A percentile compares a stretch with the other conserved stretches of the same genome.
These are phyloP conservation scores for Aspergillus aculeatinus DNA, from an alignment of 2,329 filamentous ascomycete species.

Conservation along the genomic window DNA sequence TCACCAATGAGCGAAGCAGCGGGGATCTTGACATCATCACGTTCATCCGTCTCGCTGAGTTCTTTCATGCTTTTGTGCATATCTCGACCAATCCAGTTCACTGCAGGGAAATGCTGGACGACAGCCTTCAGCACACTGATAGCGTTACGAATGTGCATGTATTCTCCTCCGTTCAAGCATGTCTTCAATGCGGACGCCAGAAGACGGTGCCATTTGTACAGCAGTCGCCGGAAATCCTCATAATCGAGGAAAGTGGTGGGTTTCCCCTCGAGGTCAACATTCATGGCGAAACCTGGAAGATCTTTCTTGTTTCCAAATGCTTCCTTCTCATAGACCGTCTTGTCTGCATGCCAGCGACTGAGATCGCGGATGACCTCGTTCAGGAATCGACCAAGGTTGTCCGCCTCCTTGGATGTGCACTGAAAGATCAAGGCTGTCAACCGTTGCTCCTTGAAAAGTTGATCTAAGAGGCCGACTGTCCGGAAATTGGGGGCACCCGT, in stretches of 20 bases:
- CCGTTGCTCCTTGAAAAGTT: constrained; percentile 79
- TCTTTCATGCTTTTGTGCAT: constrained; percentile 45
- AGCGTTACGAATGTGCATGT: constrained; percentile 96
- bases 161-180: constrained; percentile 80
- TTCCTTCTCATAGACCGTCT: constrained; percentile 75
- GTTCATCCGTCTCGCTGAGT: constrained; percentile 45
- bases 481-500: constrained; percentile 83
- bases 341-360: constrained; percentile 78
- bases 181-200: constrained; percentile 76
- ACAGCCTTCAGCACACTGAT: constrained; percentile 84
- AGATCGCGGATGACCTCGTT: constrained; percentile 79
- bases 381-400: constrained; percentile 89
- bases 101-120: constrained; percentile 77
- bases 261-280: constrained; percentile 68
- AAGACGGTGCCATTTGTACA: constrained; percentile 88
- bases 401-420: constrained; percentile 85
- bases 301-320: constrained; percentile 66
- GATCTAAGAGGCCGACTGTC: constrained; percentile 77
- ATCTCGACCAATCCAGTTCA: constrained; percentile 76
- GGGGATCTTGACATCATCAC: constrained; percentile 52
- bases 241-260: constrained; percentile 74
- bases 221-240: constrained; percentile 77
- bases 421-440: constrained; percentile 81
- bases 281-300: constrained; percentile 75
- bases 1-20: constrained; percentile 51